Evolutionary conservation across 352 stramenopile genomes (phyloP).

Genomic region (Phytophthora melonis): DNA sequence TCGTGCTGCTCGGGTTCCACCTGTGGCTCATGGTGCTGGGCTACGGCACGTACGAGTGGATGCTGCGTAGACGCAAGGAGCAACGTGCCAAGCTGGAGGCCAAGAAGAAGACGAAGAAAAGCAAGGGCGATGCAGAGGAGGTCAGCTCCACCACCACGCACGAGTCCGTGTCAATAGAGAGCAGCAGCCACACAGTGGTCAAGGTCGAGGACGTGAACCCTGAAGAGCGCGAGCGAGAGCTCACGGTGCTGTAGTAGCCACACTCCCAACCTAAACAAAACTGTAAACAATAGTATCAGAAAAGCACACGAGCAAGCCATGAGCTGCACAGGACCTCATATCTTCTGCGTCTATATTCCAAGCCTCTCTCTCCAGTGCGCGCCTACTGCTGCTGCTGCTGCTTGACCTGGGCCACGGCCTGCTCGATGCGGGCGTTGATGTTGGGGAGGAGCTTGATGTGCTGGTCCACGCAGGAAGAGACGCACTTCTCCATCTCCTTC

Average conservation of each 20-base stretch:
- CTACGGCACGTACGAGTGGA: constrained; percentile 91
- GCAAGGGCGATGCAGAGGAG: constrained; percentile 23
- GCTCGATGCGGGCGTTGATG: constrained; percentile 75
- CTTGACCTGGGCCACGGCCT: constrained; percentile 73
- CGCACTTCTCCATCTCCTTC: constrained; percentile 83
- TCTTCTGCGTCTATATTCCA: constrained; percentile 25
- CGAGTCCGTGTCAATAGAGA: constrained; percentile 43
- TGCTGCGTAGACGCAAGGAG: constrained; percentile 78
- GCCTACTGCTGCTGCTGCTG: constrained; percentile 1
- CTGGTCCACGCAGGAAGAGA: constrained; percentile 71
- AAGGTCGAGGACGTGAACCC: constrained; percentile 24
- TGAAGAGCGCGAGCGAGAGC: constrained; percentile 37
- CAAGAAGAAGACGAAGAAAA: constrained; percentile 40
- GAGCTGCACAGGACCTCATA: constrained; percentile 9
- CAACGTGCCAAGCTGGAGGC: constrained; percentile 72
- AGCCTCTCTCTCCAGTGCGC: constrained; percentile 2
- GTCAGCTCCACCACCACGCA: constrained; percentile 25
- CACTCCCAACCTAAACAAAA: constrained; percentile 1
- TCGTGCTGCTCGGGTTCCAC: constrained; percentile 85
- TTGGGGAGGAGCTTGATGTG: constrained; percentile 83
- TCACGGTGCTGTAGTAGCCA: constrained; percentile 38
- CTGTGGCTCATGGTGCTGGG: constrained; percentile 80
- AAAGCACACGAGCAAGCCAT: constrained; percentile 23
- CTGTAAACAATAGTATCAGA: constrained; percentile 15
- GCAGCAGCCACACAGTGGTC: constrained; percentile 20